phyloP scores from a whole-genome alignment of 2,329 filamentous ascomycete genomes.

The Colletotrichum sansevieriae region DNA sequence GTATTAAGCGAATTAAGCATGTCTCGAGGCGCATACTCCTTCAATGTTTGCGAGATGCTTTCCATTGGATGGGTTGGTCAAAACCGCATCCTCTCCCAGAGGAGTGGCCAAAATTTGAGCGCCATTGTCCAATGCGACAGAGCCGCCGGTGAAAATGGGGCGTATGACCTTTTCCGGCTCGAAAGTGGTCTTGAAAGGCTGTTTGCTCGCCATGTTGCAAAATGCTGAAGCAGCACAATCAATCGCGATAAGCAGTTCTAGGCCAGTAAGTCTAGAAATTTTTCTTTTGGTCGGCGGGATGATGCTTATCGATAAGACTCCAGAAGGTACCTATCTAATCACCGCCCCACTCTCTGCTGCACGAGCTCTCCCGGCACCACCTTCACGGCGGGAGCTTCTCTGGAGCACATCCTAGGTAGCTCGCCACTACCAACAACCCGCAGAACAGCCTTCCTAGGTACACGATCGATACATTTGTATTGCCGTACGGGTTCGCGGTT shows the following conservation, averaged over 20 bases:
- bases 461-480: too few relatives aligned
- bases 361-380: constrained; percentile 19
- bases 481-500: too few relatives aligned
- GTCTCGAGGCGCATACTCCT: constrained; percentile 69
- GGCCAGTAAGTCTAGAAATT: constrained; percentile 16
- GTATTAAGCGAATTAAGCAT: constrained; percentile 34
- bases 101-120: constrained; percentile 88
- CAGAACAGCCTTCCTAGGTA: neutral
- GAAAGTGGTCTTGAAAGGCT: constrained; percentile 87
- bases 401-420: constrained; percentile 2
- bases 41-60: constrained; percentile 87
- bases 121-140: constrained; percentile 84
- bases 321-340: constrained; percentile 37
- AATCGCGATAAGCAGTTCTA: constrained; percentile 19
- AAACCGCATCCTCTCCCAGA: constrained; percentile 89
- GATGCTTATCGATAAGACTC: constrained; percentile 34
- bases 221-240: constrained; percentile 24
- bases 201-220: constrained; percentile 69
- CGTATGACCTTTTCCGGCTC: constrained; percentile 85
- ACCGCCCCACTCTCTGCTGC: neutral
- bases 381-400: neutral
- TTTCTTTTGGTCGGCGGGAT: constrained; percentile 32
- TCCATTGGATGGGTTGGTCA: constrained; percentile 88
- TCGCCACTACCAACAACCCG: constrained; percentile 26
- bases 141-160: constrained; percentile 94